Percentiles rank a stretch among this genome's conserved stretches.
phyloP scores from a whole-genome alignment of 495 filamentous ascomycete genomes.

The Daldinia loculata region DNA sequence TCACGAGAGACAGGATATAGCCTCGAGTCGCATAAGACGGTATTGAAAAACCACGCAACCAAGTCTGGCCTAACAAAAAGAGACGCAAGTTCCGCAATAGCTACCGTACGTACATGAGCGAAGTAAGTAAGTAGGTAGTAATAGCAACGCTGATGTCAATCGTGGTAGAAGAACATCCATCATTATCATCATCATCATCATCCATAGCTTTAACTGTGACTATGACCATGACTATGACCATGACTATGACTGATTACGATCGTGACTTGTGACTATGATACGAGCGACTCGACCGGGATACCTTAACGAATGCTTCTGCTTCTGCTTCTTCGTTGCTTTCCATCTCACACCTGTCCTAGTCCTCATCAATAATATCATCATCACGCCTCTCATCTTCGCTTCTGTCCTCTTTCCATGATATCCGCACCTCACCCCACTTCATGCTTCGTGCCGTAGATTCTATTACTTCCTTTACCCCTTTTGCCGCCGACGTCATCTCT shows the following conservation, averaged over 20 bases:
- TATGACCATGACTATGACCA: background rate
- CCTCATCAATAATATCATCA: background rate
- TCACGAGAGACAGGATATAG: background rate
- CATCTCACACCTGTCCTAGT: background rate
- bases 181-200: background rate
- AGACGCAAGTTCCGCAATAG: background rate
- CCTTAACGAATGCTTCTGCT: conserved; percentile 30
- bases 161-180: conserved; percentile 4
- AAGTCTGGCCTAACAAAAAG: background rate
- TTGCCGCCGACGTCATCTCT: conserved; percentile 9
- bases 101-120: background rate
- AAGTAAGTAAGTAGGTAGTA: background rate
- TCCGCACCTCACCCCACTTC: background rate
- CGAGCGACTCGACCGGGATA: conserved; percentile 19
- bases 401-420: background rate
- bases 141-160: background rate
- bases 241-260: conserved; percentile 17
- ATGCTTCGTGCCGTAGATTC: conserved; percentile 22
- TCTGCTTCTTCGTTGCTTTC: conserved; percentile 2
- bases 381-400: background rate
- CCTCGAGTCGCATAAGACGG: background rate
- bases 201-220: conserved; percentile 6
- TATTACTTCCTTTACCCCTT: conserved; percentile 20
- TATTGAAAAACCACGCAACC: background rate
- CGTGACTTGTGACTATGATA: conserved; percentile 1